Evolutionary conservation across 495 filamentous ascomycete species (phyloP), one percentile per base, ranked within the genome.

Genomic region (Massariosphaeria phaeospora): DNA sequence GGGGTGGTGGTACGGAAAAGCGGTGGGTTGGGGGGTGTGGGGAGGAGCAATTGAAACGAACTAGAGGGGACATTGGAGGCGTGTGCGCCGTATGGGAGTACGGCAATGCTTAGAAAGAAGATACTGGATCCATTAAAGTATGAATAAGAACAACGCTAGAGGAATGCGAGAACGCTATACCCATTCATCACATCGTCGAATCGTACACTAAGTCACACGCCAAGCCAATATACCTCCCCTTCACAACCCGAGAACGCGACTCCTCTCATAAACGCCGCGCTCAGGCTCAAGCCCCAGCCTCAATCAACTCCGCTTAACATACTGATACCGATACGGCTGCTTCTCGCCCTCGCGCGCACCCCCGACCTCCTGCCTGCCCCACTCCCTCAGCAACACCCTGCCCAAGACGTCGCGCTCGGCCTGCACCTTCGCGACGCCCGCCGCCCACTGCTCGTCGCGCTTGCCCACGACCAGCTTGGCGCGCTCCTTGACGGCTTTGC

Each of bases 331-430:
- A 59, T 67, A 70, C 52, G 2, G 41, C 63, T 70, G 67, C 47
- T 42, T 52, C 49, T 51, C 55, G 8, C 44, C 46, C 35, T 48
- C 60, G 3, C n/a, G 36, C 17, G 48, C 43, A 26, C 40, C 56
- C 11, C 67, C 66, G 26, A 47, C 39, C 46, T 70, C 68, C 40
- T 66, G 63, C 36, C 56, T 59, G 7, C 67, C 69, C 67, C 69
- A 70, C 45, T 64, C 57, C 42, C 58, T 42, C 62, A 69, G 45
- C 46, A 71, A 39, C 36, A 64, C 60, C 54, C 61, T 58, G 4
- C 56, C 58, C 62, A 66, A 67, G 10, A 60, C 26, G 38, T 62
- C 46, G 41, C 61, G 39, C 58, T 70, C 67, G 27, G 51, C 48
- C 36, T 64, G 21, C 53, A 54, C 18, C 43, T 57, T 51, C 27